Evolutionary conservation across 1,284 basidiomycete genomes (phyloP), one percentile per base, ranked within the genome.

Genomic region (Microbotryum silenes-acaulis): DNA sequence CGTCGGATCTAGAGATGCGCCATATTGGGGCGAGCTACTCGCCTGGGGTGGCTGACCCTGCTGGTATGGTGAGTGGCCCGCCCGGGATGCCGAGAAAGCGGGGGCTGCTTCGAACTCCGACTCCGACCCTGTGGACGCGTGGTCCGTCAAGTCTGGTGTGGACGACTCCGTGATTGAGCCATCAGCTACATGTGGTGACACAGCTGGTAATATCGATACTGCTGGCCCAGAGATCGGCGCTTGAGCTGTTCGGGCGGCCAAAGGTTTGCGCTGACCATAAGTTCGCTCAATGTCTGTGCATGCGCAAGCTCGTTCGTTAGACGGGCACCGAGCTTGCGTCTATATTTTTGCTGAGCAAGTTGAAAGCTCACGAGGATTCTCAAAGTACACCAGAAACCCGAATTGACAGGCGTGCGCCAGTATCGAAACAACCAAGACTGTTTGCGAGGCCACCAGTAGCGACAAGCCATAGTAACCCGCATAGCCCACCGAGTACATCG

Each of bases 361-460:
- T n/a, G 42, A 37, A 71, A 51, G 76, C 89, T 76, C 74, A 90
- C 92, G 94, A 63, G 94, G 94, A 73, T 94, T 97, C 78, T 97
- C 94, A 71, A 98, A 98, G 75, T 86, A 87, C n/a, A 92, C 81
- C 59, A 98, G 80, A 81, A 98, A 98, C 5, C 87, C 89, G 75
- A 97, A 97, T 73, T 98, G 94, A 16, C 88, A 87, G 0, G 91
- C 88, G 74, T 98, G 96, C 0, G 89, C 94, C 2, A 86, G 87
- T 21, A 98, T 81, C 68, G 89, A 93, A 62, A 88, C 90, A 70
- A 97, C 97, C 10, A 98, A 80, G 3, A 97, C 91, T 0, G 88
- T 81, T 73, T 97, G 96, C 78, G 89, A 87, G 25, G 89, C 91
- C 44, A 85, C 82, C 60, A 93, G 87, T 59, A 91, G 79, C 4